Base-by-base conservation (phyloP, 139 green algal genomes). In the Tetradesmus lagerheimii region DNA sequence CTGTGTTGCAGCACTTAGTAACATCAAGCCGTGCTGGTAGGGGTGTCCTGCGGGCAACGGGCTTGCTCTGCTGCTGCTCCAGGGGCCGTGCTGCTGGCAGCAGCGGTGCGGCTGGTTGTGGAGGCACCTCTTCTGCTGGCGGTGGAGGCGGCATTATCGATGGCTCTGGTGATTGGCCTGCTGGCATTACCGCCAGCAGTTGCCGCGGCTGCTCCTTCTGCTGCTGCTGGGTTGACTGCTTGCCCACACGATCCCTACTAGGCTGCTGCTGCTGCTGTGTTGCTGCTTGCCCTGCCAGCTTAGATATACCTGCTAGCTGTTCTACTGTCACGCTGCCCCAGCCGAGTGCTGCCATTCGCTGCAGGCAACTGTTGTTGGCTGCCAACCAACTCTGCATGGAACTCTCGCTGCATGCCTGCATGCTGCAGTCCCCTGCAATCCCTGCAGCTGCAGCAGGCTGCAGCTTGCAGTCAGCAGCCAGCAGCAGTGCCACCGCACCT, bases 151-250 rank as follows among this genome's bases (percentile, higher is more conserved):
- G n/a, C n/a, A n/a, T n/a, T n/a, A n/a, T n/a, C n/a, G n/a, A n/a
- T n/a, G n/a, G n/a, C n/a, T n/a, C n/a, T n/a, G n/a, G n/a, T n/a
- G n/a, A n/a, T n/a, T n/a, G n/a, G n/a, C n/a, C n/a, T n/a, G n/a
- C n/a, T n/a, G n/a, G n/a, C n/a, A n/a, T n/a, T n/a, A n/a, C n/a
- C n/a, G n/a, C n/a, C n/a, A 18, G 25, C 29, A 31, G 20, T 80
- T 79, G 34, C 77, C 62, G 45, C 18, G 15, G 18, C 53, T 66
- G 53, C 90, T 83, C 74, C 84, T 87, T 86, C 87, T 62, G 62
- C 75, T 93, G 64, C 90, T 83, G 66, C 64, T 66, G 47, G 18
- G 5, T 14, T n/a, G n/a, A n/a, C 4, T 62, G 85, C 67, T 35
- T 15, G 0, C 66, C 35, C 16, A n/a, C n/a, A n/a, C n/a, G n/a